Conservation (phyloP, 441 rosid species). For the Euphorbia schlechtendalii region DNA sequence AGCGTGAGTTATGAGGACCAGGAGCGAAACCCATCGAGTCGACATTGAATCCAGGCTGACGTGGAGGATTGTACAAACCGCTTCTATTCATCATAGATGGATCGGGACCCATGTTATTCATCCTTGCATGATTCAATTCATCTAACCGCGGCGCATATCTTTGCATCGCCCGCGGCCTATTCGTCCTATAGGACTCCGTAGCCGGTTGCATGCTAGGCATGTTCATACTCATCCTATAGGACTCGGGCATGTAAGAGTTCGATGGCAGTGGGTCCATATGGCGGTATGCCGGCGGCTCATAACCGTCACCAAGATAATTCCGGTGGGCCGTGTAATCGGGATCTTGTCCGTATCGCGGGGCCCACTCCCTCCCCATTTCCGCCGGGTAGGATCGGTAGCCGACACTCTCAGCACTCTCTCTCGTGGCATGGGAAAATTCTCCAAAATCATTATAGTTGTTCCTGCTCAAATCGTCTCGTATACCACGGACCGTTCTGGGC, state of each 20-base stretch:
- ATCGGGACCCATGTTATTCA: conserved; percentile 25
- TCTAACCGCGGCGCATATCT: conserved; percentile 58
- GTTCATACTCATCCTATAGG: conserved; percentile 30
- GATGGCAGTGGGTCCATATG: conserved; percentile 28
- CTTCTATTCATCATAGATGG: conserved; percentile 22
- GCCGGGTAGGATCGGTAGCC: conserved; percentile 27
- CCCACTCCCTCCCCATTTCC: conserved; percentile 21
- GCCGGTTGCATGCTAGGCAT: conserved; percentile 38
- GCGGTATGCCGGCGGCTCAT: conserved; percentile 14
- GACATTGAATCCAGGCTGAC: conserved; percentile 22
- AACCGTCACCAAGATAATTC: conserved; percentile 22
- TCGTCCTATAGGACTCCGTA: conserved; percentile 28
- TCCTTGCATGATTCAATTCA: conserved; percentile 45
- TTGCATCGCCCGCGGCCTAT: conserved; percentile 35
- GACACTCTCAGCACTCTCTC: conserved; percentile 18
- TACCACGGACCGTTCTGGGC: conserved; percentile 26
- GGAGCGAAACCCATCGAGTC: conserved; percentile 38
- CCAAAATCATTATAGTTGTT: conserved; percentile 21
- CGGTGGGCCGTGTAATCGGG: conserved; percentile 20
- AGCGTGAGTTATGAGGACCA: conserved; percentile 33
- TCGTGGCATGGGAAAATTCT: conserved; percentile 21
- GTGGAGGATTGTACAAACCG: conserved; percentile 14
- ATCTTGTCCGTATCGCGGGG: conserved; percentile 29
- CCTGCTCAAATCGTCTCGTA: conserved; percentile 30
- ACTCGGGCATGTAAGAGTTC: conserved; percentile 29